Evolutionary conservation across 2,329 filamentous ascomycete genomes (phyloP), one percentile per base, ranked within the genome.

Genomic region (Gliomastix tumulicola): DNA sequence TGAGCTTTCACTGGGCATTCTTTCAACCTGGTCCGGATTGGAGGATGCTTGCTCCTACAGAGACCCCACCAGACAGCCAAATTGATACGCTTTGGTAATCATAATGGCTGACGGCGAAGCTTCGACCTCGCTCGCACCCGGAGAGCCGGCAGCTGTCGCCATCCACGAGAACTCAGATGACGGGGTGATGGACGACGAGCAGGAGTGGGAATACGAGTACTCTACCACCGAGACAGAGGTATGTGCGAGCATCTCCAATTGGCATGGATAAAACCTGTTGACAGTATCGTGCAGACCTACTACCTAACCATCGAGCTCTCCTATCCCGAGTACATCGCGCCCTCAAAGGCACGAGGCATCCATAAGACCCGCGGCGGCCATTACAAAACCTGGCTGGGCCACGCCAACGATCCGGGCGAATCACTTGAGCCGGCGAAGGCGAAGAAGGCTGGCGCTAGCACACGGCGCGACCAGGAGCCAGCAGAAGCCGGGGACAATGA

Each of bases 131-230:
- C n/a, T n/a, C n/a, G n/a, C n/a, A n/a, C n/a, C n/a, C n/a, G n/a
- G n/a, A n/a, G n/a, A n/a, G n/a, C n/a, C n/a, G n/a, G n/a, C n/a
- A n/a, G n/a, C n/a, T n/a, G n/a, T n/a, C n/a, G n/a, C n/a, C n/a
- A n/a, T n/a, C n/a, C n/a, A n/a, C n/a, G n/a, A n/a, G n/a, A n/a
- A n/a, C n/a, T n/a, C n/a, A n/a, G n/a, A n/a, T n/a, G n/a, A n/a
- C n/a, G n/a, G n/a, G n/a, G n/a, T n/a, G n/a, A 28, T 23, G 9
- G 62, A 65, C 20, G 69, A 67, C 6, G 64, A 40, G 7, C 78
- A 41, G 34, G 76, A 79, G 35, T 82, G 76, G 75, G 78, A 82
- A 49, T 82, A 81, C 45, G 78, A 82, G 45, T 82, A 82, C 49
- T 82, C 78, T 0, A 57, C 62, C 4, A 79, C 74, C 0, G 76